phyloP scores from a whole-genome alignment of 2,329 filamentous ascomycete genomes.

The Pseudogymnoascus sp. region DNA sequence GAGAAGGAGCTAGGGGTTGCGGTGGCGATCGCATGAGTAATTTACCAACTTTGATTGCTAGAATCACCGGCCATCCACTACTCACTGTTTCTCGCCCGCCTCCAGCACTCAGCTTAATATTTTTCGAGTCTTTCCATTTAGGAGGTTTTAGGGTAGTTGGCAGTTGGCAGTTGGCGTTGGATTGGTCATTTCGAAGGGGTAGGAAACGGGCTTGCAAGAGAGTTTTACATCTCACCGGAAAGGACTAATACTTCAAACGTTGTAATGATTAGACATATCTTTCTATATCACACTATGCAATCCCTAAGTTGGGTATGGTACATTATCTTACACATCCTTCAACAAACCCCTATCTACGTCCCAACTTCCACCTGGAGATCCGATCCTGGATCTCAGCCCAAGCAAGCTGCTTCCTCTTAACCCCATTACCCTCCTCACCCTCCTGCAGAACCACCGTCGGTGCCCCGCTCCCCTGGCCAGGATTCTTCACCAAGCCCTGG shows the following conservation, averaged over 20 bases:
- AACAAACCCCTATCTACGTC: constrained; percentile 42
- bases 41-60: background rate
- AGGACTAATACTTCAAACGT: background rate
- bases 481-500: constrained; percentile 67
- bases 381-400: constrained; percentile 89
- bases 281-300: constrained; percentile 8
- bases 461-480: constrained; percentile 71
- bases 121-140: background rate
- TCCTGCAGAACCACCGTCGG: constrained; percentile 95
- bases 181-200: background rate
- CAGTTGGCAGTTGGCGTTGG: background rate
- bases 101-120: background rate
- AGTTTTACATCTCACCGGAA: background rate
- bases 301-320: constrained; percentile 9
- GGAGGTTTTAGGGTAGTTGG: background rate
- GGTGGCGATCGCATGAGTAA: no score
- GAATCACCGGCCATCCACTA: background rate
- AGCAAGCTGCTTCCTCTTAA: constrained; percentile 58
- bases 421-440: constrained; percentile 57
- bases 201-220: background rate
- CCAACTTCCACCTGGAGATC: constrained; percentile 77
- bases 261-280: background rate
- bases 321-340: constrained; percentile 6
- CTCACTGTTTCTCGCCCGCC: background rate
- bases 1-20: no score